A percentile compares a stretch with the other conserved stretches of the same genome.
Conservation (phyloP, 2,329 filamentous ascomycete genomes). For the Alternaria panax region DNA sequence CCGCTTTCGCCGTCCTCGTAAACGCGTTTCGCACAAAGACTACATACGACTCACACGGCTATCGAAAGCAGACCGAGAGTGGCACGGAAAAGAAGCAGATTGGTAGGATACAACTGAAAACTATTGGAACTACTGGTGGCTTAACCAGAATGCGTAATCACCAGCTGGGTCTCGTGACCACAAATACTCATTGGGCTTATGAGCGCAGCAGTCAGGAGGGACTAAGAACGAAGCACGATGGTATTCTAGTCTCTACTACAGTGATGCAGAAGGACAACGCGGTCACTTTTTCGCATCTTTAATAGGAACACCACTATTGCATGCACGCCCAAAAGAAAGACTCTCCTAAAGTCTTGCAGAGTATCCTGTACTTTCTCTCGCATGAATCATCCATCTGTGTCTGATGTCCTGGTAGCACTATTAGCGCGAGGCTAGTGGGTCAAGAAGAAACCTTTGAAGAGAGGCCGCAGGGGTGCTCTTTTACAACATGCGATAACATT, state of each 20-base stretch:
- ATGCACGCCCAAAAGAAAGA: too few species aligned
- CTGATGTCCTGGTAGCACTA: too few species aligned
- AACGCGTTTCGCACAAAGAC: slow-evolving; percentile 9
- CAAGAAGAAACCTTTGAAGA: too few species aligned
- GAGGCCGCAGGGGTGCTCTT: too few species aligned
- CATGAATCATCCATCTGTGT: too few species aligned
- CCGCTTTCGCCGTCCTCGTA: slow-evolving; percentile 21
- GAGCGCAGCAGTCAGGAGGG: slow-evolving; percentile 18
- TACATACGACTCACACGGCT: slow-evolving; percentile 8
- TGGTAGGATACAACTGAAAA: not conserved
- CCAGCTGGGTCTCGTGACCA: not conserved
- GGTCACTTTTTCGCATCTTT: too few species aligned
- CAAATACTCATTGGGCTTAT: slow-evolving; percentile 8
- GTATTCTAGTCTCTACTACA: slow-evolving; percentile 9
- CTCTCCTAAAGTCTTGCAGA: too few species aligned
- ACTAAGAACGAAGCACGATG: slow-evolving; percentile 7
- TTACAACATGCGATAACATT: too few species aligned
- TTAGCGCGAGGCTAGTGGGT: too few species aligned
- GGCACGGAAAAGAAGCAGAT: not conserved
- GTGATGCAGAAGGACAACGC: too few species aligned
- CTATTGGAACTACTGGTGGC: not conserved
- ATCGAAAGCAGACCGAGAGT: slow-evolving; percentile 6
- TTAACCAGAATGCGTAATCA: not conserved
- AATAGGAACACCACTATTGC: too few species aligned
- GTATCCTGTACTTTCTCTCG: too few species aligned